These are phyloP conservation scores for Linaria vulgaris DNA, from an alignment of 257 asterid genomes.

Conservation along the genomic window DNA sequence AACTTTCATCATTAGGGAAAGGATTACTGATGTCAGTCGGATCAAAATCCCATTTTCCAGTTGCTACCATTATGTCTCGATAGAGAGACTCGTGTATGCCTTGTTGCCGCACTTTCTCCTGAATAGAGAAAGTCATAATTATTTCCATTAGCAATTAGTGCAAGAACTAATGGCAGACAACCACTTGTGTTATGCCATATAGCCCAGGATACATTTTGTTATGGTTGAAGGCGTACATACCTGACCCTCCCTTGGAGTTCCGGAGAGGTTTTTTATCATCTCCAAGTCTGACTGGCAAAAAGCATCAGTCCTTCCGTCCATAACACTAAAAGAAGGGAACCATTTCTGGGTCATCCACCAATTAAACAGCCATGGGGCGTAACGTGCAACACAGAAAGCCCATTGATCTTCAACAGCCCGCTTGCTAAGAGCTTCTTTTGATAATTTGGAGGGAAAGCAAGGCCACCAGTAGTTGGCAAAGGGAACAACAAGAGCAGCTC, in stretches of 20 bases:
- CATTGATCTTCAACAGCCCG: constrained; percentile 43
- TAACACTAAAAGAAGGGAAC: constrained; percentile 56
- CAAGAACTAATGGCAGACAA: too few relatives aligned
- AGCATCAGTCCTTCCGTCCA: constrained; percentile 43
- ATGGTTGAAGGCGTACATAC: constrained; percentile 31
- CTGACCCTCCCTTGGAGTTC: constrained; percentile 48
- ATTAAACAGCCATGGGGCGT: constrained; percentile 70
- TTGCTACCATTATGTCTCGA: constrained; percentile 51
- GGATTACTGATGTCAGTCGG: constrained; percentile 60
- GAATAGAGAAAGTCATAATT: constrained; percentile 17
- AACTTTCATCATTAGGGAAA: constrained; percentile 62
- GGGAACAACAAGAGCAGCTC: constrained; percentile 79
- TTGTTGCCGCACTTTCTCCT: constrained; percentile 66
- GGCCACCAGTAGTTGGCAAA: constrained; percentile 75
- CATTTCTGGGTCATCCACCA: constrained; percentile 93
- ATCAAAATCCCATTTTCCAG: constrained; percentile 60
- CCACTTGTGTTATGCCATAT: too few relatives aligned
- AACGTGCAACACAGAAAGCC: constrained; percentile 60
- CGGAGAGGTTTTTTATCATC: constrained; percentile 43
- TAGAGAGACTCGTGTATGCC: constrained; percentile 60
- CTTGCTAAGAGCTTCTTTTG: constrained; percentile 37
- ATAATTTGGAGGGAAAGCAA: constrained; percentile 51
- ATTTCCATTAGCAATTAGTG: background rate
- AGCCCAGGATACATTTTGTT: too few relatives aligned
- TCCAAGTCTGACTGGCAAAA: constrained; percentile 59